Conservation (phyloP, 371 early-diverging fungal species). For the Syncephalastrum racemosum region DNA sequence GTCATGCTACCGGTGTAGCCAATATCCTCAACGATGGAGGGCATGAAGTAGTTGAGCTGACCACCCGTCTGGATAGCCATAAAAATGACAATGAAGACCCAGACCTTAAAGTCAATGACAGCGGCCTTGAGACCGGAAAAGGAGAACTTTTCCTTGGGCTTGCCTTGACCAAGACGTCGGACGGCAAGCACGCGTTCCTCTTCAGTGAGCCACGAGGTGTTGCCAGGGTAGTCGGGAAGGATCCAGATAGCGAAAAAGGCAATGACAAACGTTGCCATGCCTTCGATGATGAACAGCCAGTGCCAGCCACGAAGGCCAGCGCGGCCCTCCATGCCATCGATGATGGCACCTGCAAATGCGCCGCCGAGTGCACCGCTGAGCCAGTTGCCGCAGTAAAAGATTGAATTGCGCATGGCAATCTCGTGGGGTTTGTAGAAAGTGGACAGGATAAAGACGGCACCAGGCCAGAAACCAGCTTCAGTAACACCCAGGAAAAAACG, state of each 20-base stretch:
- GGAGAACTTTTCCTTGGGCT: conserved; percentile 15
- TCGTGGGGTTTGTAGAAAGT: conserved; percentile 18
- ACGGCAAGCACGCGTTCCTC: conserved; percentile 40
- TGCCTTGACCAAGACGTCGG: conserved; percentile 24
- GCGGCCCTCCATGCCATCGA: conserved; percentile 13
- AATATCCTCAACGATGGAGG: conserved; percentile 11
- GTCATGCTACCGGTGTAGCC: conserved; percentile 17
- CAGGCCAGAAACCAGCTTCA: conserved; percentile 15
- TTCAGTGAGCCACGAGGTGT: conserved; percentile 39
- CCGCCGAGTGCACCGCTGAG: conserved; percentile 13
- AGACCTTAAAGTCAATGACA: conserved; percentile 13
- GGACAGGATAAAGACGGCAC: conserved; percentile 14
- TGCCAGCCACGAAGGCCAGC: conserved; percentile 19
- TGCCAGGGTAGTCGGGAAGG: conserved; percentile 50
- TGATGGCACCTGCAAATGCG: conserved; percentile 16
- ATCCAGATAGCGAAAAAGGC: conserved; percentile 18
- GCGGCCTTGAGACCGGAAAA: conserved; percentile 12
- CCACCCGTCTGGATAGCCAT: conserved; percentile 20
- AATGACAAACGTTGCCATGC: conserved; percentile 19
- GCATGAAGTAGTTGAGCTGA: conserved; percentile 18
- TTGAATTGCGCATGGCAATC: conserved; percentile 18
- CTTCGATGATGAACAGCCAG: conserved; percentile 22
- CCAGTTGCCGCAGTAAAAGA: conserved; percentile 21
- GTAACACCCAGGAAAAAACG: conserved; percentile 17
- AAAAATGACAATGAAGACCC: conserved; percentile 17